Conservation (phyloP, 108 stramenopile species). For the Halocafeteria seosinensis region DNA sequence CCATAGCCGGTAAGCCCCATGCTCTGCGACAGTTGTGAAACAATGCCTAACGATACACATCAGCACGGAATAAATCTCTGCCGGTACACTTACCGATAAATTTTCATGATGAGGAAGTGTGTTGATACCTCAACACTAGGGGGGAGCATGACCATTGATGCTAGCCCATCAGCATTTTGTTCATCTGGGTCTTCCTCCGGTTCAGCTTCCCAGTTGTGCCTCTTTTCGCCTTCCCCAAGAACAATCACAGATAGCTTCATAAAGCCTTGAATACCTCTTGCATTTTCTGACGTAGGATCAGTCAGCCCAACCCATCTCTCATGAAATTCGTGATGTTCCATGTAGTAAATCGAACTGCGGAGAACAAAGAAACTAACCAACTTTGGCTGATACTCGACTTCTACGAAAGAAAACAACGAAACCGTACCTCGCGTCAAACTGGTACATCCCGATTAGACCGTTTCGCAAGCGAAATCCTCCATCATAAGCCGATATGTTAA, state of each 20-base stretch:
- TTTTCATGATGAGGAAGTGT: constrained; percentile 11
- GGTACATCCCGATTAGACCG: constrained; percentile 22
- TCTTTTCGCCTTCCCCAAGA: constrained; percentile 41
- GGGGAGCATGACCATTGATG: constrained; percentile 4
- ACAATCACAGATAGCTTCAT: constrained; percentile 34
- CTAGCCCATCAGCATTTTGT: neutral
- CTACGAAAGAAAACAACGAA: too few species aligned
- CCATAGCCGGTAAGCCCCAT: constrained; percentile 27
- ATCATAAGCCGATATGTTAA: constrained; percentile 18
- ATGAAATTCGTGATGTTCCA: constrained; percentile 32
- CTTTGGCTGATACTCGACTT: too few species aligned
- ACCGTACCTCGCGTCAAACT: constrained; percentile 7
- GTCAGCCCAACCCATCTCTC: constrained; percentile 37
- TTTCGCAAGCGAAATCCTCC: constrained; percentile 10
- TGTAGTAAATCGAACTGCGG: too few species aligned
- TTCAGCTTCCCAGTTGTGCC: neutral
- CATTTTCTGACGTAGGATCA: constrained; percentile 29
- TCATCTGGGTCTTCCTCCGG: neutral
- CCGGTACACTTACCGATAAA: constrained; percentile 22
- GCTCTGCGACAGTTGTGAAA: too few species aligned
- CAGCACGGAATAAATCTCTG: too few species aligned
- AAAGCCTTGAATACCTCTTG: constrained; percentile 39
- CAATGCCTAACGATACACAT: too few species aligned
- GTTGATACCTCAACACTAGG: neutral
- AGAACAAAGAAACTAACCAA: too few species aligned